Evolutionary conservation across 1,139 yeast species (phyloP), one percentile per base, ranked within the genome.

Genomic region (Diutina catenulata): DNA sequence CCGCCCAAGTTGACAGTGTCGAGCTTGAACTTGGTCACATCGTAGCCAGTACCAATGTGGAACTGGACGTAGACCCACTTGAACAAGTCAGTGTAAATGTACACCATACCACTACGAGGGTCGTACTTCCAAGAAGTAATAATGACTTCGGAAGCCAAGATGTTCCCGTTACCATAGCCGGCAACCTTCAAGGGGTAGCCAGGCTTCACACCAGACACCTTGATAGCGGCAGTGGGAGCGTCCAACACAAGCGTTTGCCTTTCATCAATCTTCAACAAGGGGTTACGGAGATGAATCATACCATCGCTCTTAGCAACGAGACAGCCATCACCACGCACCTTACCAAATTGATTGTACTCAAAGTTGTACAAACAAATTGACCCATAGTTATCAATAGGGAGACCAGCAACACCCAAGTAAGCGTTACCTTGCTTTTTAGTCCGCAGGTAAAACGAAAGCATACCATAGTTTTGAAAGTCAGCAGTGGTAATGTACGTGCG

Each of bases 151-250:
- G 28, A 11, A 11, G 28, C 59, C 37, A 60, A 48, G 14, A 43
- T 40, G 39, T 60, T 60, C 5, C 60, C 57, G 39, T 47, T 47
- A 39, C 65, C 65, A 40, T 51, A 60, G 25, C 63, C 64, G 23
- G 51, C 51, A 20, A 60, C 63, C 3, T 43, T 51, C 42, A 49
- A 53, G 5, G 57, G 35, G 35, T 31, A 21, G 19, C 21, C 21
- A n/a, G 35, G 35, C 35, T 13, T 19, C 5, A 31, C 35, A 13
- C 35, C 35, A 21, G 35, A 25, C 9, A 31, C 35, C 21, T 31
- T 25, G 19, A 31, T 21, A 4, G 6, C 18, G 4, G 35, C 2
- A 6, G 16, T 6, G n/a, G 18, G 19, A n/a, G 26, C 5, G 18
- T 31, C 25, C 35, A 31, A 31, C 22, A 31, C 35, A n/a, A 31